Evolutionary conservation across 1,284 basidiomycete genomes (phyloP), one percentile per base, ranked within the genome.

Genomic region (Rugiboletus extremiorientalis): DNA sequence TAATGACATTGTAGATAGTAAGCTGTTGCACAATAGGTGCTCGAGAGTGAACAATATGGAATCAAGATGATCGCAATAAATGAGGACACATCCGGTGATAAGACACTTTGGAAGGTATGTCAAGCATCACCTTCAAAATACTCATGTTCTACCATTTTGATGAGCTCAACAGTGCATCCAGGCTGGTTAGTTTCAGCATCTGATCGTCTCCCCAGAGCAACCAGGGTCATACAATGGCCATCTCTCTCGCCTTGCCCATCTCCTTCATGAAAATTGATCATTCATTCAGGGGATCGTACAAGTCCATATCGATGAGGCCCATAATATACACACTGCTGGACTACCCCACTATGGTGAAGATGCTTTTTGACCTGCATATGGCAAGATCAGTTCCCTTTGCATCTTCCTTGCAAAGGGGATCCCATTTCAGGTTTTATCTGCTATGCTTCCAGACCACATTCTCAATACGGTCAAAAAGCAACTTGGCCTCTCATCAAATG

Each of bases 201-300:
- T 61, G 2, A 59, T 61, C 5, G 45, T 58, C 14, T 59, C 58
- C 9, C 57, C 56, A 4, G 58, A 59, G 28, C 51, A 59, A 45
- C 40, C 51, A 5, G 41, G 37, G 3, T 15, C n/a, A 10, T 57
- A 41, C 22, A 44, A 59, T 40, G 55, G 53, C 23, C 46, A 58
- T 42, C 34, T 58, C 8, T 40, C 52, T n/a, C 20, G 30, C 2
- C 33, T 61, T 1, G 60, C 56, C 5, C 9, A 33, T 4, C 51
- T 58, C 7, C 15, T 60, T 5, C 14, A 27, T 11, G 36, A 60
- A 42, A 37, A 57, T 22, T 15, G 28, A 1, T 16, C 20, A 2
- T 60, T 60, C 15, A 5, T 22, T 3, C 4, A 20, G 4, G 40
- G 25, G 40, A 51, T 62, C 14, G 4, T 11, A 3, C 10, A 25